Base-by-base conservation (phyloP, 2,329 filamentous ascomycete species). In the Penicillium concentricum region DNA sequence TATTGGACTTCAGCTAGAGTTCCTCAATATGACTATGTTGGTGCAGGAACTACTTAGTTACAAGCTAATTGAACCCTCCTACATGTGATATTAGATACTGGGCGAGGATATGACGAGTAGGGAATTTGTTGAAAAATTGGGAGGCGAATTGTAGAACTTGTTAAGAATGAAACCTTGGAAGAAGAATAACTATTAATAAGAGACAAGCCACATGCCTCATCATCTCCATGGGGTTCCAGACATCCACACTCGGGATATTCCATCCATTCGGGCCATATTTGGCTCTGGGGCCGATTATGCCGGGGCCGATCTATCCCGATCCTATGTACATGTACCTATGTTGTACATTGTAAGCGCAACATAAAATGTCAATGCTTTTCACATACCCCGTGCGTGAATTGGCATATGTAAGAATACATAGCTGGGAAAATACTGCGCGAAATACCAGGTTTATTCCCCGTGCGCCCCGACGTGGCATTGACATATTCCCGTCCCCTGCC, bases 401-500 rank as follows among this genome's bases (percentile, higher is more conserved):
- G 22, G 13, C 20, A 34, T 5, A 44, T 35, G 20, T 20, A 24
- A 15, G 4, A 15, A 41, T 16, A 24, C 16, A 9, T 8, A 35
- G 30, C 26, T 13, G 26, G 24, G 10, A 5, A 22, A 32, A 28
- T 20, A 16, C n/a, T 26, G 13, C 18, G 30, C 15, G 5, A 34
- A 34, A 46, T 34, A 46, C 9, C 5, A 16, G n/a, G 26, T 3
- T 46, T 34, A 46, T 35, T 6, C 35, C 22, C 35, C 32, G 18
- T 43, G 38, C 26, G 28, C 39, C 38, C n/a, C 49, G 8, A 26
- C 32, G 22, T 34, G 32, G 30, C 16, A 24, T 18, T 34, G 44
- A 22, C 20, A 55, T 51, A 30, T 51, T 41, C 20, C 49, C 53
- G 51, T 51, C 56, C 58, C 59, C 26, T 50, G 47, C 35, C 48